Percentiles rank a stretch among this genome's conserved stretches.
These are phyloP conservation scores for Tolypocladium tropicale DNA, from an alignment of 2,329 filamentous ascomycete genomes.

Conservation along the genomic window DNA sequence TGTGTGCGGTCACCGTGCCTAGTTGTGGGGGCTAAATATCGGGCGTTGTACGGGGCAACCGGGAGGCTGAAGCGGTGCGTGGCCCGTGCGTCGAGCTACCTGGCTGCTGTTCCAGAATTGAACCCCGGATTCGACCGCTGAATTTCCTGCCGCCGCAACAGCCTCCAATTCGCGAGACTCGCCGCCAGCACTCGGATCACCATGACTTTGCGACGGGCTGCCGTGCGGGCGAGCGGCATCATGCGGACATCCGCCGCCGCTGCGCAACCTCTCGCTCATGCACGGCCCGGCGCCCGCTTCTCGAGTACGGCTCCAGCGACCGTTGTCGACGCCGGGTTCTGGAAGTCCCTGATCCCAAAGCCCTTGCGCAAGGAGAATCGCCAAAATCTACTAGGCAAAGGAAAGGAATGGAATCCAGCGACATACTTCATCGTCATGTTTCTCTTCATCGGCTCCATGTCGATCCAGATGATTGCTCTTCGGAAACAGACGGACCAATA, in stretches of 20 bases:
- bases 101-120: not conserved
- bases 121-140: not conserved
- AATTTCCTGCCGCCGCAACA: not conserved
- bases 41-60: conserved; percentile 28
- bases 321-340: conserved; percentile 50
- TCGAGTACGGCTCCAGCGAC: conserved; percentile 34
- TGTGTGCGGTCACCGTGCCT: not conserved
- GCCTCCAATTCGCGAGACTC: not conserved
- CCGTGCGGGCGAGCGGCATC: not conserved
- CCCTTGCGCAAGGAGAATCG: conserved; percentile 40
- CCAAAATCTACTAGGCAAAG: conserved; percentile 28
- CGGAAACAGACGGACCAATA: conserved; percentile 66
- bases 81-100: not conserved
- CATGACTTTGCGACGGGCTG: conserved; percentile 7
- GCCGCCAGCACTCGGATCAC: not conserved
- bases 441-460: conserved; percentile 85
- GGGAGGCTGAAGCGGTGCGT: not conserved
- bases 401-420: conserved; percentile 67
- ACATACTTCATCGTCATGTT: conserved; percentile 78
- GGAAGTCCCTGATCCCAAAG: conserved; percentile 61
- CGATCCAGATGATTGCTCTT: conserved; percentile 81
- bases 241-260: not conserved
- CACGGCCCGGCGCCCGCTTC: conserved; percentile 11
- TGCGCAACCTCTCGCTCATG: not conserved
- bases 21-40: conserved; percentile 18